Conservation (phyloP, 345 rosid species). For the Salix caprea region DNA sequence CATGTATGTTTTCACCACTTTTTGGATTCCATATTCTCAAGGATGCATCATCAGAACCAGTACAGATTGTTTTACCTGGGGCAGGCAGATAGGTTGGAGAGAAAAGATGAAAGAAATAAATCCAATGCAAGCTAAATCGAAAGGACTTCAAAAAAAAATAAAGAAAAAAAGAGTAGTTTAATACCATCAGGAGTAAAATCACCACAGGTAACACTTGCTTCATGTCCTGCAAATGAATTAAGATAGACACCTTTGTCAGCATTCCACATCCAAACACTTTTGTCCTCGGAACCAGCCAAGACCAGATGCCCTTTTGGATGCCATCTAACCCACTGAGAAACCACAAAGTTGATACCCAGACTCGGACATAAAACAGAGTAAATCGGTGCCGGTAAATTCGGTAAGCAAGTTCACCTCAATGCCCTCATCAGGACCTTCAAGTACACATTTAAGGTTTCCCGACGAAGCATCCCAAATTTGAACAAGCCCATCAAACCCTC, state of each 20-base stretch:
- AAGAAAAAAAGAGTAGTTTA: conserved; percentile 4
- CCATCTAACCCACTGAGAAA: conserved; percentile 84
- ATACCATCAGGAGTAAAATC: conserved; percentile 94
- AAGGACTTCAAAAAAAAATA: background rate
- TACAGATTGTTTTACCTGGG: conserved; percentile 82
- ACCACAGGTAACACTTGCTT: conserved; percentile 70
- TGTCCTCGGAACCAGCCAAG: conserved; percentile 84
- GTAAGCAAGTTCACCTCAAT: conserved; percentile 51
- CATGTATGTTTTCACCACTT: conserved; percentile 67
- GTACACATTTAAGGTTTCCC: conserved; percentile 49
- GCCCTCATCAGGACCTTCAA: conserved; percentile 70
- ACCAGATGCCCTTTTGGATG: conserved; percentile 89
- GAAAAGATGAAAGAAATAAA: background rate
- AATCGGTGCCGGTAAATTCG: background rate
- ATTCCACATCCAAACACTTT: conserved; percentile 92
- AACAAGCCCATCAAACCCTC: conserved; percentile 72
- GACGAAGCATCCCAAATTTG: conserved; percentile 67
- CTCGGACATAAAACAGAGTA: background rate
- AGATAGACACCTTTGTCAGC: conserved; percentile 72
- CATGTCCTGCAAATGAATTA: conserved; percentile 77
- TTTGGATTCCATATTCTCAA: conserved; percentile 87
- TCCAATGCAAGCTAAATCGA: background rate
- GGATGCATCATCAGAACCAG: conserved; percentile 89
- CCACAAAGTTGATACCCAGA: conserved; percentile 15
- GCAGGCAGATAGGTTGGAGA: background rate